phyloP scores from a whole-genome alignment of 257 asterid species.

The Leonotis leonurus region DNA sequence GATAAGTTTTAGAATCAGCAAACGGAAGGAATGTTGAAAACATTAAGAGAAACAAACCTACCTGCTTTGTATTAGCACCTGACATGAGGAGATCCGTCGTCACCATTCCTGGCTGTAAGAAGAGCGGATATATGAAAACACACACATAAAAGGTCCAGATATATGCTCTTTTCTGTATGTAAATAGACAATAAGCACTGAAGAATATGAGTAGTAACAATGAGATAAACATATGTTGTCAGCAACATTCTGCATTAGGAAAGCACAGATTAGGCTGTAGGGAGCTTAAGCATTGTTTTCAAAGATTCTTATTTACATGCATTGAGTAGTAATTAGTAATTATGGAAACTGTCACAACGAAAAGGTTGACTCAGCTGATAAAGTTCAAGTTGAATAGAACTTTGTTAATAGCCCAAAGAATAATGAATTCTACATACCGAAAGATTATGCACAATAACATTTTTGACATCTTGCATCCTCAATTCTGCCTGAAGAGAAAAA shows the following conservation, averaged over 20 bases:
- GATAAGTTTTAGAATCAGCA: slow-evolving; percentile 6
- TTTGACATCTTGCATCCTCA: slow-evolving; percentile 90
- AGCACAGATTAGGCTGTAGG: not conserved
- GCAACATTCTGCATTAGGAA: not conserved
- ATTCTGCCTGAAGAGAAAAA: slow-evolving; percentile 65
- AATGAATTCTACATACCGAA: slow-evolving; percentile 56
- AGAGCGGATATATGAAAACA: not conserved
- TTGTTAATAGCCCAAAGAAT: too few relatives aligned
- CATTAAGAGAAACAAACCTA: not conserved
- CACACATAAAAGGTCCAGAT: not conserved
- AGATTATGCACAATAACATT: slow-evolving; percentile 77
- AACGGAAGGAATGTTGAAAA: not conserved
- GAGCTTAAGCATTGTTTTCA: not conserved
- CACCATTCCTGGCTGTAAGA: slow-evolving; percentile 93
- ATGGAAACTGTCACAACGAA: not conserved
- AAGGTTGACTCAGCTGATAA: not conserved
- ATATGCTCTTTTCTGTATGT: not conserved
- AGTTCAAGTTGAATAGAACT: not conserved
- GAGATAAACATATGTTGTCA: not conserved
- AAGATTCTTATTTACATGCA: not conserved
- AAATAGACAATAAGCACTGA: not conserved
- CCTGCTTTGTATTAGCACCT: slow-evolving; percentile 94
- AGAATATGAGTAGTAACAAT: not conserved
- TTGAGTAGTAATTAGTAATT: not conserved
- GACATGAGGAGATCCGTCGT: slow-evolving; percentile 98